Conservation (phyloP, 2,329 filamentous ascomycete genomes). For the Furcasterigmium furcatum region DNA sequence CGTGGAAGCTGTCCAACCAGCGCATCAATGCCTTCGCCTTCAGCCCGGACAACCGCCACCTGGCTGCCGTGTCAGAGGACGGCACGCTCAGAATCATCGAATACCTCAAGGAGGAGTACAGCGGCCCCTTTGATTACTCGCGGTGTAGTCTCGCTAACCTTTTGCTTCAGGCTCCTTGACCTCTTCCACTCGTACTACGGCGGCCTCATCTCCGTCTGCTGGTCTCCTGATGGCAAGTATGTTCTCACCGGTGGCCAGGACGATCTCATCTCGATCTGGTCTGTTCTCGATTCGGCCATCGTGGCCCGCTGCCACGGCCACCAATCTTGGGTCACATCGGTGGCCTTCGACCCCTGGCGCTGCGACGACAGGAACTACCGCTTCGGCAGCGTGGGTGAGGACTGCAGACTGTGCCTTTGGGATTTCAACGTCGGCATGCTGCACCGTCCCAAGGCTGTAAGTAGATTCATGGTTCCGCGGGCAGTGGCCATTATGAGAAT, state of each 20-base stretch:
- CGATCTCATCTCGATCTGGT: conserved; percentile 96
- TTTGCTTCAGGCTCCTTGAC: conserved; percentile 65
- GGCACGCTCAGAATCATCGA: conserved; percentile 87
- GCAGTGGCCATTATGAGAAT: background rate
- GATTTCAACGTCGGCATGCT: conserved; percentile 98
- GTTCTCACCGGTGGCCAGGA: conserved; percentile 94
- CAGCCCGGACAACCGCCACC: conserved; percentile 80
- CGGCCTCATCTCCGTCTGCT: conserved; percentile 87
- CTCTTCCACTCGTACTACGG: conserved; percentile 92
- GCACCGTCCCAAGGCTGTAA: conserved; percentile 79
- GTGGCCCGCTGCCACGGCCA: conserved; percentile 93
- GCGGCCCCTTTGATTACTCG: conserved; percentile 17
- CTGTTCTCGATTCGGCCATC: conserved; percentile 74
- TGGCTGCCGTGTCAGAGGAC: conserved; percentile 90
- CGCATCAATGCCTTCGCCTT: conserved; percentile 89
- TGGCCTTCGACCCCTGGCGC: conserved; percentile 95
- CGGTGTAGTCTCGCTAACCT: conserved; percentile 4
- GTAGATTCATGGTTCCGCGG: conserved; percentile 30
- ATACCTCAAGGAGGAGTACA: conserved; percentile 84
- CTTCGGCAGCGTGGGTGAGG: conserved; percentile 94
- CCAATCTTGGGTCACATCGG: conserved; percentile 89
- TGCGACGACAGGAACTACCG: conserved; percentile 95
- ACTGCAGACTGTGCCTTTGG: conserved; percentile 88
- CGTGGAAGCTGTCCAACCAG: conserved; percentile 90
- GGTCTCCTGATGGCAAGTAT: conserved; percentile 97